A percentile compares a stretch with the other conserved stretches of the same genome.
Evolutionary conservation across 305 asterid species (phyloP).

Genomic region (Lippia alba): DNA sequence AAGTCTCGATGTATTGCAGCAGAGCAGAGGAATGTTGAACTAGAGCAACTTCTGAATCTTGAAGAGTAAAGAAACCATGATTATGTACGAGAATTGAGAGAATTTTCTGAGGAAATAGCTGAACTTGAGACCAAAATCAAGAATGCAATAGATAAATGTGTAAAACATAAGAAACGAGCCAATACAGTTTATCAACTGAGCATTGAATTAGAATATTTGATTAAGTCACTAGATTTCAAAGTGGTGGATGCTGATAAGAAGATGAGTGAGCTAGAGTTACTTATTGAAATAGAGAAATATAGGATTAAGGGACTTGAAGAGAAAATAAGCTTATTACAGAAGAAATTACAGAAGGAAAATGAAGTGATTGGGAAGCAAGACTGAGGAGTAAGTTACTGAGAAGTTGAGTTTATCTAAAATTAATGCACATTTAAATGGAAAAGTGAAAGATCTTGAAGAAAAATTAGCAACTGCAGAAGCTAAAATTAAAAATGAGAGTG

Average conservation of each 20-base stretch:
- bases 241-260: slow-evolving; percentile 51
- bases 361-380: slow-evolving; percentile 54
- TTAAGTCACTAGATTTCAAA: slow-evolving; percentile 56
- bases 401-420: slow-evolving; percentile 54
- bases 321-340: slow-evolving; percentile 49
- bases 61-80: slow-evolving; percentile 49
- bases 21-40: slow-evolving; percentile 54
- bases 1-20: slow-evolving; percentile 49
- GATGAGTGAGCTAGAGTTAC: slow-evolving; percentile 55
- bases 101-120: slow-evolving; percentile 43
- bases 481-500: slow-evolving; percentile 48
- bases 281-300: slow-evolving; percentile 58
- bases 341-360: slow-evolving; percentile 49
- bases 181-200: slow-evolving; percentile 50
- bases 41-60: slow-evolving; percentile 55
- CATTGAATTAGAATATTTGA: slow-evolving; percentile 60
- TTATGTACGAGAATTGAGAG: slow-evolving; percentile 49
- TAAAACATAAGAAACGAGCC: slow-evolving; percentile 60
- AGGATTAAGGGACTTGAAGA: slow-evolving; percentile 70
- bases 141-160: slow-evolving; percentile 46
- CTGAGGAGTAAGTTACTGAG: slow-evolving; percentile 48
- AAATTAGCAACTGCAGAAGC: slow-evolving; percentile 48
- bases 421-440: slow-evolving; percentile 50
- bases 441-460: slow-evolving; percentile 61
- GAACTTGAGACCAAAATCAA: slow-evolving; percentile 60